Evolutionary conservation across 2,329 filamentous ascomycete species (phyloP).

Genomic region (Davidsoniella neocaledoniae): DNA sequence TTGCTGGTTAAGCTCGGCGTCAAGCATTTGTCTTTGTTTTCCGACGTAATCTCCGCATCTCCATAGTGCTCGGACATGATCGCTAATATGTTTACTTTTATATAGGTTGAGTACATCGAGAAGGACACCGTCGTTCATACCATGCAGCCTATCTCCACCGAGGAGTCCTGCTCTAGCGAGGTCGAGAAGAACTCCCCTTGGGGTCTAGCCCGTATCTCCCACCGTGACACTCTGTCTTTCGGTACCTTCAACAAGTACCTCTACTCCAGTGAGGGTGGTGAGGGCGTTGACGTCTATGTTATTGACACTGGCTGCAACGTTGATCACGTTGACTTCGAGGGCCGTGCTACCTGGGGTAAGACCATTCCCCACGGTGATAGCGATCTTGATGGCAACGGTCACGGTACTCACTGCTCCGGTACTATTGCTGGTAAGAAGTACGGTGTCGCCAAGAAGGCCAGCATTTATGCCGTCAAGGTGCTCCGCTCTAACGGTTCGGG

Average conservation of each 20-base stretch:
- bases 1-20: not conserved
- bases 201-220: slow-evolving; percentile 95
- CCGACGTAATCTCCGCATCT: not conserved
- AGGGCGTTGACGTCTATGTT: slow-evolving; percentile 96
- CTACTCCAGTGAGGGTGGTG: slow-evolving; percentile 73
- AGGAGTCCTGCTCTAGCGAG: slow-evolving; percentile 34
- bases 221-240: slow-evolving; percentile 74
- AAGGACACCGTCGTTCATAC: slow-evolving; percentile 85
- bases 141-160: slow-evolving; percentile 30
- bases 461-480: slow-evolving; percentile 94
- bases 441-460: slow-evolving; percentile 97
- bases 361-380: slow-evolving; percentile 75
- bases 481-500: slow-evolving; percentile 93
- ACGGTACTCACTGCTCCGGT: slow-evolving; percentile 98
- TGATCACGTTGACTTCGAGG: slow-evolving; percentile 93
- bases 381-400: slow-evolving; percentile 89
- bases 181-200: slow-evolving; percentile 91
- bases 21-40: not conserved
- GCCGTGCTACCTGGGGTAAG: slow-evolving; percentile 90
- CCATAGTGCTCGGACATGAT: not conserved
- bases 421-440: slow-evolving; percentile 98
- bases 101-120: slow-evolving; percentile 93
- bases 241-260: slow-evolving; percentile 97
- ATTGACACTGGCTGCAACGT: slow-evolving; percentile 95
- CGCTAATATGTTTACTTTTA: slow-evolving; percentile 7